These are phyloP conservation scores for Pleurotus salmoneostramineus DNA, from an alignment of 768 basidiomycete species.

Conservation along the genomic window DNA sequence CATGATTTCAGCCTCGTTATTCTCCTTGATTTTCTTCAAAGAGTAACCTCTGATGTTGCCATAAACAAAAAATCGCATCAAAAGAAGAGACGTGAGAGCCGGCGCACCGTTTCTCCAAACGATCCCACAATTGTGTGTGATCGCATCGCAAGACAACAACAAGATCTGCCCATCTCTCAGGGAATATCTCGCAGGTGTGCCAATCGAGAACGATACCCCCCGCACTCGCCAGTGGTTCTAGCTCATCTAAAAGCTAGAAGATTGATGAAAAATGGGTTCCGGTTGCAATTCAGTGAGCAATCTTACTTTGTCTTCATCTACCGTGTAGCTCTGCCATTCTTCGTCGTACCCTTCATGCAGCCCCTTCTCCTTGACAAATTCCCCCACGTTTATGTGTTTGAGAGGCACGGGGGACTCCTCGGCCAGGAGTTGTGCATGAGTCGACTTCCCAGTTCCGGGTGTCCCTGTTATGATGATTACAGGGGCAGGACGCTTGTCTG, in stretches of 20 bases:
- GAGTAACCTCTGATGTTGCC: conserved; percentile 63
- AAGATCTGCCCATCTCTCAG: conserved; percentile 95
- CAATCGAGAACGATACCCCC: conserved; percentile 91
- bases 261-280: conserved; percentile 7
- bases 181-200: conserved; percentile 92
- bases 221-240: conserved; percentile 63
- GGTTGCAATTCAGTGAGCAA: background rate
- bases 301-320: conserved; percentile 93
- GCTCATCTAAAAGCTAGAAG: conserved; percentile 77
- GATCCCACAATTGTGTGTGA: conserved; percentile 83
- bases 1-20: conserved; percentile 99
- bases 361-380: conserved; percentile 79
- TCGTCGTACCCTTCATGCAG: conserved; percentile 86
- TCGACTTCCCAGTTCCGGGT: conserved; percentile 95
- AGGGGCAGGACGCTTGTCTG: conserved; percentile 30
- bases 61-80: conserved; percentile 3
- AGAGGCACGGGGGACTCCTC: conserved; percentile 68
- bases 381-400: conserved; percentile 85
- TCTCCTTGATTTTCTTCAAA: conserved; percentile 94
- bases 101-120: conserved; percentile 82
- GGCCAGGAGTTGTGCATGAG: conserved; percentile 82
- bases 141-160: conserved; percentile 91
- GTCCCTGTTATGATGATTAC: conserved; percentile 87
- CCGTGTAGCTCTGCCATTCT: conserved; percentile 92
- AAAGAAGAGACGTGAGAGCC: background rate